phyloP scores from a whole-genome alignment of 2,329 filamentous ascomycete species.

The Sporothrix inflata region DNA sequence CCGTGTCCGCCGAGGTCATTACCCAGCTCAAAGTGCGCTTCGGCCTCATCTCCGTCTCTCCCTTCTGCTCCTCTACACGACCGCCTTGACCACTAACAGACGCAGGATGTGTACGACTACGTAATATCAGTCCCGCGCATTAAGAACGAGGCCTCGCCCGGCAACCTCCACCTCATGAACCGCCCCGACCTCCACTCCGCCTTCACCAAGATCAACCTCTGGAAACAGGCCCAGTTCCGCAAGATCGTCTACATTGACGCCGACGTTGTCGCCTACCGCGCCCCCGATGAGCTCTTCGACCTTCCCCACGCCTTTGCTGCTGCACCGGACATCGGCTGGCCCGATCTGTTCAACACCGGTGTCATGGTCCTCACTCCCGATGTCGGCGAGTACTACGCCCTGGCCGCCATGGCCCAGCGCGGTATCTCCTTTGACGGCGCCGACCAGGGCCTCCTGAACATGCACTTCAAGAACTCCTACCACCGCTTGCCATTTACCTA shows the following conservation, averaged over 20 bases:
- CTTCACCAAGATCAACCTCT: conserved; percentile 95
- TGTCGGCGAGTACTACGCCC: conserved; percentile 82
- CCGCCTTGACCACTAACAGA: background rate
- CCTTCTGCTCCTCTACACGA: conserved; percentile 13
- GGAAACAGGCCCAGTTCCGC: conserved; percentile 86
- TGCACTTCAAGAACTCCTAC: conserved; percentile 84
- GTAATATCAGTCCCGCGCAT: conserved; percentile 83
- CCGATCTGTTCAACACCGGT: conserved; percentile 97
- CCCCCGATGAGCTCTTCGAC: conserved; percentile 89
- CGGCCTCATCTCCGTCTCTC: no score
- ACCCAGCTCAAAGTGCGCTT: conserved; percentile 73
- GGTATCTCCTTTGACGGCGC: conserved; percentile 96
- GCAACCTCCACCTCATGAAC: conserved; percentile 90
- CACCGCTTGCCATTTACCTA: conserved; percentile 92
- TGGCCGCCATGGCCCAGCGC: conserved; percentile 79
- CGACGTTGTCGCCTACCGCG: conserved; percentile 86
- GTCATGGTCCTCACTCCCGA: conserved; percentile 90
- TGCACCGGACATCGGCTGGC: conserved; percentile 95
- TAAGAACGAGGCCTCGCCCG: conserved; percentile 68
- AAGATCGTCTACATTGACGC: conserved; percentile 95
- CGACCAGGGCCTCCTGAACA: conserved; percentile 93
- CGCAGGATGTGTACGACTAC: conserved; percentile 80
- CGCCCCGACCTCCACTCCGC: conserved; percentile 86
- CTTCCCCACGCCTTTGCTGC: conserved; percentile 64
- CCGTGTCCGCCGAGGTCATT: conserved; percentile 74